A percentile compares a stretch with the other conserved stretches of the same genome.
These are phyloP conservation scores for Nectriaceae sp. DNA, from an alignment of 2,329 filamentous ascomycete genomes.

Conservation along the genomic window DNA sequence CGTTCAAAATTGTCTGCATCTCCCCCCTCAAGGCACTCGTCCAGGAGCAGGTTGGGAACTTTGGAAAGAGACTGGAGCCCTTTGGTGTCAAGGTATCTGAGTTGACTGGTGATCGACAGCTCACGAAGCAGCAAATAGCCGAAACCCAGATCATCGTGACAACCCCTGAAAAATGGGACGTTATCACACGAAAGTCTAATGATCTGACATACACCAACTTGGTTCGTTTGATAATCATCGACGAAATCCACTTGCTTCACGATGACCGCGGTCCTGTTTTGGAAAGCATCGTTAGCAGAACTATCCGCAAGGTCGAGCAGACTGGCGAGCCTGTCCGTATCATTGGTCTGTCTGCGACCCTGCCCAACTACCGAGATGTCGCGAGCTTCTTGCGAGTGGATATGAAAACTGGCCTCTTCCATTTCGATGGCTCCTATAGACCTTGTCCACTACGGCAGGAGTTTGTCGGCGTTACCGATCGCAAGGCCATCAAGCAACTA, in stretches of 20 bases:
- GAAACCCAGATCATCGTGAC: conserved; percentile 98
- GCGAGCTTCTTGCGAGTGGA: conserved; percentile 94
- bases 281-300: conserved; percentile 94
- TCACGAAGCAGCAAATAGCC: conserved; percentile 97
- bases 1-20: conserved; percentile 99
- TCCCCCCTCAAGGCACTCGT: conserved; percentile 94
- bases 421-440: conserved; percentile 92
- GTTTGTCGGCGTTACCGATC: conserved; percentile 95
- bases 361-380: conserved; percentile 96
- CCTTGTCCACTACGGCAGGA: conserved; percentile 95
- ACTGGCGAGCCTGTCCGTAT: conserved; percentile 91
- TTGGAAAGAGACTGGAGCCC: conserved; percentile 85
- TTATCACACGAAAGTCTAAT: conserved; percentile 96
- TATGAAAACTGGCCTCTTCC: conserved; percentile 81
- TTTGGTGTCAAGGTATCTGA: conserved; percentile 95
- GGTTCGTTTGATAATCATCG: conserved; percentile 94
- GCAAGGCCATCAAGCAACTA: conserved; percentile 97
- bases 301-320: conserved; percentile 89
- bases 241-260: conserved; percentile 96
- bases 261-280: conserved; percentile 96
- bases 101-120: conserved; percentile 93
- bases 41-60: conserved; percentile 97
- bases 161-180: conserved; percentile 98
- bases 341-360: conserved; percentile 88
- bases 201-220: conserved; percentile 96